Base-by-base conservation (phyloP, 805 yeast genomes). In the Candida succiphila region DNA sequence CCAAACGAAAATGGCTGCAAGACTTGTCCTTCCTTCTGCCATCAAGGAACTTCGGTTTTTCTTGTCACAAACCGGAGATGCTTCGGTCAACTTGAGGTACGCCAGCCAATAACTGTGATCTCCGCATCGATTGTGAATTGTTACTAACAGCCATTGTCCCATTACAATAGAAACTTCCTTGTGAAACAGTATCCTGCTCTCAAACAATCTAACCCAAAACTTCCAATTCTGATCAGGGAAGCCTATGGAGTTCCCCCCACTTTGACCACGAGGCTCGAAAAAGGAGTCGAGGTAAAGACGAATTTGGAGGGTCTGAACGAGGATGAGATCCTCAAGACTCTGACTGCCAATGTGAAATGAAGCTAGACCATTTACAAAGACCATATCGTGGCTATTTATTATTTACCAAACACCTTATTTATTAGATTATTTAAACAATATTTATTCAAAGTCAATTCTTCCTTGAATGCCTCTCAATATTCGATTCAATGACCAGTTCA, bases 21-120 rank as follows among this genome's bases (percentile, higher is more conserved):
- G 41, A 31, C 24, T 44, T 23, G 48, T 45, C 28, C 34, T 54
- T 24, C 72, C 78, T n/a, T 54, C 60, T 23, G 70, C 82, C 9
- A 68, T 84, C 43, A 82, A 68, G 53, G 95, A 85, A 64, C 66
- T 85, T 50, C 72, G 95, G 57, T 80, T 83, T 60, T 86, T 84
- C 51, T 65, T 84, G 42, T 78, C 86, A 22, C 92, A 81, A 57
- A 68, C 78, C n/a, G 81, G 82, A n/a, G 73, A 74, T 41, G 73
- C 84, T 5, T 73, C 88, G 12, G 65, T 62, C 8, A 75, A 81
- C 7, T 63, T 83, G 46, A 75, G 69, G 74, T 60, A 41, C 35
- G 69, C 31, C 19, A 17, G 17, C 10, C 9, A 6, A 20, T 15
- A 16, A 10, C 8, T 2, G 5, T 10, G 16, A 28, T n/a, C 5